phyloP scores from a whole-genome alignment of 306 rosid species.

The Cyamopsis tetragonoloba region DNA sequence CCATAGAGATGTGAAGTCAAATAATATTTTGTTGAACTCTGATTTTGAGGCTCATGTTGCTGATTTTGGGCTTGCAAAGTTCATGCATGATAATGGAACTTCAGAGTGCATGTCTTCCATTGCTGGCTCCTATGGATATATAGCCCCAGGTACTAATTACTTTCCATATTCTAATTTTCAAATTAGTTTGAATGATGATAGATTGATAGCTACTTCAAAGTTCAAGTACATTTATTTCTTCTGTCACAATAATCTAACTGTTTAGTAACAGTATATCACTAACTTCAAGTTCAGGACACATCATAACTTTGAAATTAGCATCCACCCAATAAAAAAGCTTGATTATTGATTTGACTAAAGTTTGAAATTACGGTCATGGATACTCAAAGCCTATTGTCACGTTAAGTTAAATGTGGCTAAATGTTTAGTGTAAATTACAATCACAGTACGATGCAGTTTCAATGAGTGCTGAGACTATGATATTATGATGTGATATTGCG shows the following conservation, averaged over 20 bases:
- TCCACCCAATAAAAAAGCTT: not conserved
- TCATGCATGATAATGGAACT: constrained; percentile 65
- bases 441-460: too few species aligned
- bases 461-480: too few species aligned
- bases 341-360: too few species aligned
- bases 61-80: constrained; percentile 88
- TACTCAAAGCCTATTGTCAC: too few species aligned
- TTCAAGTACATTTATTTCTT: not conserved
- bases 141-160: constrained; percentile 82
- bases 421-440: too few species aligned
- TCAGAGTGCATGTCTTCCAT: constrained; percentile 95
- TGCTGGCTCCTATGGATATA: constrained; percentile 92
- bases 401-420: too few species aligned
- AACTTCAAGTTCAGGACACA: constrained; percentile 11
- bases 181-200: not conserved
- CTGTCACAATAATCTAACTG: constrained; percentile 16
- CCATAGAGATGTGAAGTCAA: constrained; percentile 84
- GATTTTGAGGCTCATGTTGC: constrained; percentile 92
- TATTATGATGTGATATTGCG: too few species aligned
- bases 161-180: not conserved
- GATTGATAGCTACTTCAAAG: not conserved
- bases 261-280: not conserved
- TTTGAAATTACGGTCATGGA: too few species aligned
- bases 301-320: not conserved
- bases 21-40: constrained; percentile 67